phyloP scores from a whole-genome alignment of 257 asterid genomes.

The Solanum stenotomum region DNA sequence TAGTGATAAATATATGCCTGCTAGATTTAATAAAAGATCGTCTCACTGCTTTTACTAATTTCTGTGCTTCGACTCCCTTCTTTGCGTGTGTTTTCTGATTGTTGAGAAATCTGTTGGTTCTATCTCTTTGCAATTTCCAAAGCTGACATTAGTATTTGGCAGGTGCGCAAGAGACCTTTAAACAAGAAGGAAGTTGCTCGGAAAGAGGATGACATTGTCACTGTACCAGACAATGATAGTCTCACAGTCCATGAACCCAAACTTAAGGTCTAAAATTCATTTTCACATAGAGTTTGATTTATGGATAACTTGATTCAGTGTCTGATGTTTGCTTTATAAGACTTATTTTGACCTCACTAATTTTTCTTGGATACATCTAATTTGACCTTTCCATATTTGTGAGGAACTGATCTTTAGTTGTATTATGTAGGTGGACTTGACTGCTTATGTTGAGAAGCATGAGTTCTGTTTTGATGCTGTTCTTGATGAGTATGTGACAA shows the following conservation, averaged over 20 bases:
- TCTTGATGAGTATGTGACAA: slow-evolving; percentile 80
- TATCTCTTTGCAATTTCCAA: not conserved
- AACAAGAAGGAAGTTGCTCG: slow-evolving; percentile 90
- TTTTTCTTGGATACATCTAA: not conserved
- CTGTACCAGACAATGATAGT: slow-evolving; percentile 68
- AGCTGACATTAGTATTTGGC: slow-evolving; percentile 7
- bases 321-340: not conserved
- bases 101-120: not conserved
- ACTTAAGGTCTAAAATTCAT: slow-evolving; percentile 51
- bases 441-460: slow-evolving; percentile 96
- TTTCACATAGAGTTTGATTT: not conserved
- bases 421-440: slow-evolving; percentile 82
- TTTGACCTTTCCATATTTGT: not conserved
- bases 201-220: slow-evolving; percentile 90
- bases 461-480: slow-evolving; percentile 99
- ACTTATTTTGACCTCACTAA: not conserved
- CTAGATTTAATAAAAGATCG: not conserved
- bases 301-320: not conserved
- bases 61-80: not conserved
- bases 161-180: slow-evolving; percentile 98
- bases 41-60: not conserved
- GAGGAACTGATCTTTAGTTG: slow-evolving; percentile 23
- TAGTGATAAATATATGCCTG: not conserved
- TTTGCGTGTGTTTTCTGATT: not conserved
- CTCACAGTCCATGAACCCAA: slow-evolving; percentile 91